Evolutionary conservation across 192 early-diverging fungal genomes (phyloP), one percentile per base, ranked within the genome.

Genomic region (Gonapodya prolifera): DNA sequence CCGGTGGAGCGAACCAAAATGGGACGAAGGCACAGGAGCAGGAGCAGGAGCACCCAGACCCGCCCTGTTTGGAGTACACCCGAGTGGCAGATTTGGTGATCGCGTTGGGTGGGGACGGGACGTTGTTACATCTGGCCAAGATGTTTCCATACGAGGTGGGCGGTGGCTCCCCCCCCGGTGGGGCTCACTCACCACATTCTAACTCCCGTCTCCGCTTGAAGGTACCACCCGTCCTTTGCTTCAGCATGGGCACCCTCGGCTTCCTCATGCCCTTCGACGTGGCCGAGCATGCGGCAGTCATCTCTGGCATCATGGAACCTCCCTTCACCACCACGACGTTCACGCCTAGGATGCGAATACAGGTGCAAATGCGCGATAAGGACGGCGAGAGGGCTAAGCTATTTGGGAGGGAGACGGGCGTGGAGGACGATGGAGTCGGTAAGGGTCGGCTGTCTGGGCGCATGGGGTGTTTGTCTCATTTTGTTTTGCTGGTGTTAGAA

Each of bases 31-130:
- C n/a, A n/a, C n/a, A n/a, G n/a, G n/a, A n/a, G n/a, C n/a, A n/a
- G n/a, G n/a, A n/a, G n/a, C n/a, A n/a, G n/a, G n/a, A n/a, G n/a
- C n/a, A n/a, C n/a, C n/a, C n/a, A n/a, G 8, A 8, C 45, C 45
- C 45, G 45, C 45, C 45, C 45, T 16, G 45, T 23, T 16, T 61
- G 45, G 93, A 61, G 23, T 61, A 93, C 80, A 80, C 89, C 2
- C 83, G 92, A 31, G 84, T 87, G 0, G 90, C 93, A 0, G 94
- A 97, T 80, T 90, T 94, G 79, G 93, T 91, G 1, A 85, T 97
- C 23, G 94, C 94, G 28, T 83, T 97, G 13, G 95, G 94, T 34
- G 94, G 95, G 32, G 95, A 96, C 79, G 95, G 95, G 28, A 97
- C 95, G 1, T 90, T 97, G 69, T 85, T 97, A 75, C 95, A 96